Evolutionary conservation across 306 rosid species (phyloP).

Genomic region (Sindora glabra): DNA sequence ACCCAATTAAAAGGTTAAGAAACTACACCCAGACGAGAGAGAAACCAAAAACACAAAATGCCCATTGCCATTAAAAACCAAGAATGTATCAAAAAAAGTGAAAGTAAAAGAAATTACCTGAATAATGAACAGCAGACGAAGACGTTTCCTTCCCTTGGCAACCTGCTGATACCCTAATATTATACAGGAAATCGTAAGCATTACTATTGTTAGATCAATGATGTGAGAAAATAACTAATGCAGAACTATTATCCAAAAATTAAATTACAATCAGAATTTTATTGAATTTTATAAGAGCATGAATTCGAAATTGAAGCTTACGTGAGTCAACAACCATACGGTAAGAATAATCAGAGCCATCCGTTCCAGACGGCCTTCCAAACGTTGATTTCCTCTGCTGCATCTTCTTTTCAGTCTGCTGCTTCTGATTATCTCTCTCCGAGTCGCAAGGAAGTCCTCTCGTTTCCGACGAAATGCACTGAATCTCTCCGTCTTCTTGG

Average conservation of each 20-base stretch:
- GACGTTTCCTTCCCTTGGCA: slow-evolving; percentile 63
- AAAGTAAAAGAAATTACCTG: slow-evolving; percentile 39
- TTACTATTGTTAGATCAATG: too few relatives aligned
- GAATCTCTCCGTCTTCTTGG: too few relatives aligned
- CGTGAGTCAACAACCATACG: slow-evolving; percentile 96
- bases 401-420: slow-evolving; percentile 25
- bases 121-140: slow-evolving; percentile 27
- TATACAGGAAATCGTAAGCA: too few relatives aligned
- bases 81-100: not conserved
- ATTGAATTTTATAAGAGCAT: too few relatives aligned
- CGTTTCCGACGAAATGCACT: too few relatives aligned
- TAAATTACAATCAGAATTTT: too few relatives aligned
- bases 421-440: not conserved
- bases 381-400: slow-evolving; percentile 49
- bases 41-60: not conserved
- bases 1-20: not conserved
- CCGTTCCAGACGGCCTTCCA: slow-evolving; percentile 87
- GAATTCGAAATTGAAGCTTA: slow-evolving; percentile 22
- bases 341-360: slow-evolving; percentile 72
- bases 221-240: too few relatives aligned
- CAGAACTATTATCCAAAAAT: too few relatives aligned
- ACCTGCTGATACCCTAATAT: slow-evolving; percentile 84
- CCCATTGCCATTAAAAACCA: not conserved
- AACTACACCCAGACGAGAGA: not conserved
- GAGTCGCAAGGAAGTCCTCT: too few relatives aligned